phyloP scores from a whole-genome alignment of 2,329 filamentous ascomycete genomes.

The Fusarium redolens region DNA sequence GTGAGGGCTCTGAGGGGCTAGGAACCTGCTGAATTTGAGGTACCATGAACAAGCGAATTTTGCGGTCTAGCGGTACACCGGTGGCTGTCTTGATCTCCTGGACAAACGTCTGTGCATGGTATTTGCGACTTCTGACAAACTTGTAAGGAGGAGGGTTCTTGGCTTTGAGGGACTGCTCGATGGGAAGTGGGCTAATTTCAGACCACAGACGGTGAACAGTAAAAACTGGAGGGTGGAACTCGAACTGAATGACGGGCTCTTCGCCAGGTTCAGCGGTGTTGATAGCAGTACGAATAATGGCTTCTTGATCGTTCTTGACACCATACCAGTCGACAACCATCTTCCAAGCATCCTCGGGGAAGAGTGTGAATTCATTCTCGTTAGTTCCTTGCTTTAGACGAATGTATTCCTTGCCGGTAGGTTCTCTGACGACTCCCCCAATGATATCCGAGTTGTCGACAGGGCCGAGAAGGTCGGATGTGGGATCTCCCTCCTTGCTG shows the following conservation, averaged over 20 bases:
- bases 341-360: conserved; percentile 85
- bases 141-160: conserved; percentile 70
- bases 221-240: conserved; percentile 86
- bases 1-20: conserved; percentile 48
- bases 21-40: conserved; percentile 54
- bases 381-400: conserved; percentile 77
- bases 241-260: conserved; percentile 78
- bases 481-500: conserved; percentile 68
- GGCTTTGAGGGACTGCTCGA: conserved; percentile 70
- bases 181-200: conserved; percentile 64
- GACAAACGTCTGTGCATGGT: conserved; percentile 79
- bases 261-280: conserved; percentile 74
- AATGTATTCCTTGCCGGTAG: conserved; percentile 69
- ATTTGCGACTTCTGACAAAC: conserved; percentile 77
- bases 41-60: conserved; percentile 82
- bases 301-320: conserved; percentile 72
- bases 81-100: conserved; percentile 76
- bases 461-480: conserved; percentile 74
- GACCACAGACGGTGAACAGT: conserved; percentile 83
- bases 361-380: conserved; percentile 78
- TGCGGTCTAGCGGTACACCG: conserved; percentile 75
- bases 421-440: conserved; percentile 66
- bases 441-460: conserved; percentile 90
- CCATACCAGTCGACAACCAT: conserved; percentile 87
- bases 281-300: conserved; percentile 81